Conservation (phyloP, 2,329 filamentous ascomycete species). For the Claviceps spartinae region DNA sequence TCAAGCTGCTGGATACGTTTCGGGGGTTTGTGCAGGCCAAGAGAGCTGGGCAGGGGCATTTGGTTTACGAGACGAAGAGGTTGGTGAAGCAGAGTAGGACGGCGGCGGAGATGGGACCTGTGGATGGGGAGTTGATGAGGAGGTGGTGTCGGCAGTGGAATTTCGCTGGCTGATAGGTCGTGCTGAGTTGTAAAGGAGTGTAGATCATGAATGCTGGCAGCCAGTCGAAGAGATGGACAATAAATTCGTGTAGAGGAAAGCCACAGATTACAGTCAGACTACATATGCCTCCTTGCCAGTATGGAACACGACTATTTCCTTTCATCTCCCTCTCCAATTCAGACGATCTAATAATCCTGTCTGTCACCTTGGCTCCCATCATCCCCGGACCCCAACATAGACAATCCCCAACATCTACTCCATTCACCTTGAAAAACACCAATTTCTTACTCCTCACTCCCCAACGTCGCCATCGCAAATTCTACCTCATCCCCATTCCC, state of each 20-base stretch:
- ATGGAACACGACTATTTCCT: too few species aligned
- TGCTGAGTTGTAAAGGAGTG: too few species aligned
- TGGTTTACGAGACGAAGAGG: slow-evolving; percentile 25
- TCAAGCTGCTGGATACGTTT: slow-evolving; percentile 41
- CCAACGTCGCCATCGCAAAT: slow-evolving; percentile 11
- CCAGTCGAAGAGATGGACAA: too few species aligned
- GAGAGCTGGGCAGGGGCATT: slow-evolving; percentile 9
- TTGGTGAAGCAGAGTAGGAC: slow-evolving; percentile 28
- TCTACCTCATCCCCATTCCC: slow-evolving; percentile 37
- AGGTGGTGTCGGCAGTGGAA: slow-evolving; percentile 36
- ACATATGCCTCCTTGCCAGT: too few species aligned
- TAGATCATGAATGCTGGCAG: too few species aligned
- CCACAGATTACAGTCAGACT: too few species aligned
- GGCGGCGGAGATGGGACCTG: slow-evolving; percentile 24
- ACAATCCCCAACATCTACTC: too few species aligned
- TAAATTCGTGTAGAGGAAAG: too few species aligned
- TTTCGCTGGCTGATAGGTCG: not conserved
- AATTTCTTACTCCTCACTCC: not conserved
- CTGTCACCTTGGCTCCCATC: too few species aligned
- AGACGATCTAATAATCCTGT: too few species aligned
- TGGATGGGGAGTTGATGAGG: slow-evolving; percentile 30
- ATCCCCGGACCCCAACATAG: not conserved
- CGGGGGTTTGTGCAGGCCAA: slow-evolving; percentile 9
- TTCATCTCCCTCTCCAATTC: too few species aligned
- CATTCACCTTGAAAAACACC: not conserved